phyloP scores from a whole-genome alignment of 345 rosid species.

The Populus alba region DNA sequence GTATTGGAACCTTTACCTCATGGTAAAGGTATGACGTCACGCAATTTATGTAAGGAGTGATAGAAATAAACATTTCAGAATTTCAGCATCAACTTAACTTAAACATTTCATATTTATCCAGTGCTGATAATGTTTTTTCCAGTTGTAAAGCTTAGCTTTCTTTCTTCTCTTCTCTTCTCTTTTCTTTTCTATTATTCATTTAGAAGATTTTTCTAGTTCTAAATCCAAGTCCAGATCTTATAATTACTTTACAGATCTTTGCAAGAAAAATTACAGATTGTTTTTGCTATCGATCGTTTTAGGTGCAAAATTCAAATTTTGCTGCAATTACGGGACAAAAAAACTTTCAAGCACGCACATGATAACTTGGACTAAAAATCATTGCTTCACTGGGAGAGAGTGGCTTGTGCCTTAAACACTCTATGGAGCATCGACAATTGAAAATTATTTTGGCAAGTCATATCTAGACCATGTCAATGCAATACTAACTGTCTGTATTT shows the following conservation, averaged over 20 bases:
- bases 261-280: neutral
- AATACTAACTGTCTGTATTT: too few relatives aligned
- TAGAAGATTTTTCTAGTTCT: neutral
- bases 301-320: neutral
- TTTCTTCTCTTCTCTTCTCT: neutral
- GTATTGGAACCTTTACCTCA: too few relatives aligned
- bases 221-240: neutral
- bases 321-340: neutral
- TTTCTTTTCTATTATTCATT: neutral
- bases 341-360: neutral
- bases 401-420: slow-evolving; percentile 1
- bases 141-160: neutral
- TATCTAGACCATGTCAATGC: slow-evolving; percentile 12
- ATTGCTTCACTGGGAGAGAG: neutral
- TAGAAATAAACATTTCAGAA: too few relatives aligned
- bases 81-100: neutral
- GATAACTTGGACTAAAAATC: neutral
- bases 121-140: neutral
- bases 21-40: too few relatives aligned
- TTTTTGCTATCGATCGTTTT: neutral
- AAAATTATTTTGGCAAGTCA: slow-evolving; percentile 9
- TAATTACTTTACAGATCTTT: neutral
- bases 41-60: too few relatives aligned
- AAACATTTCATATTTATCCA: neutral
- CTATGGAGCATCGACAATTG: neutral